These are phyloP conservation scores for Sporisorium reilianum DNA, from an alignment of 1,284 basidiomycete species.

Conservation along the genomic window DNA sequence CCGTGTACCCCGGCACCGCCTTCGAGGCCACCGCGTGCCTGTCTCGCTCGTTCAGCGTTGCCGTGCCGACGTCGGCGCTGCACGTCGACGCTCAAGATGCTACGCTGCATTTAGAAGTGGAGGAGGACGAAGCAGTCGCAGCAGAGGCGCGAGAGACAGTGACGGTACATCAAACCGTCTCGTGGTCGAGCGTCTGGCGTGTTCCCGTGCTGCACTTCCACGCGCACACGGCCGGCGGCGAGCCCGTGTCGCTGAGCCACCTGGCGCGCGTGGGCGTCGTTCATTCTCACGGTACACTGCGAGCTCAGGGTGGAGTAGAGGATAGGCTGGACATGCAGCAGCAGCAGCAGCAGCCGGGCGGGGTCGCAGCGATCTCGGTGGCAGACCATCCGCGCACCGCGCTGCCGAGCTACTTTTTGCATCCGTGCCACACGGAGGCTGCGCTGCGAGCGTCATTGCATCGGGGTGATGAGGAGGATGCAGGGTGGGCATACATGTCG, in stretches of 20 bases:
- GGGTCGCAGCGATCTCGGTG: constrained; percentile 16
- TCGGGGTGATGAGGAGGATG: not conserved
- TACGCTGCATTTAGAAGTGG: not conserved
- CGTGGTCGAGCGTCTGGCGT: constrained; percentile 20
- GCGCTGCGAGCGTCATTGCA: not conserved
- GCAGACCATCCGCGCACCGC: constrained; percentile 29
- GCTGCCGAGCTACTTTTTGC: constrained; percentile 23
- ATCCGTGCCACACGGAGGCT: constrained; percentile 37
- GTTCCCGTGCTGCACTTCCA: constrained; percentile 36
- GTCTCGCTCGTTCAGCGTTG: constrained; percentile 10
- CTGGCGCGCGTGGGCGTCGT: constrained; percentile 7
- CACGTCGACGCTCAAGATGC: too few relatives aligned
- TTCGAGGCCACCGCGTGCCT: constrained; percentile 16
- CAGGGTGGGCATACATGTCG: constrained; percentile 11
- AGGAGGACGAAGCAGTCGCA: not conserved
- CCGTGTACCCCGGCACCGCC: not conserved
- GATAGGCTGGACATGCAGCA: too few relatives aligned
- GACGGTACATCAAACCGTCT: constrained; percentile 21
- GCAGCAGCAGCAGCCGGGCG: too few relatives aligned
- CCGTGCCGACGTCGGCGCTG: not conserved
- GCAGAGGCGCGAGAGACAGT: not conserved
- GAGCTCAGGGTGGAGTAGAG: not conserved
- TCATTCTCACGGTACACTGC: not conserved
- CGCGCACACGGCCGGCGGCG: constrained; percentile 8
- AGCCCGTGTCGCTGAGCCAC: constrained; percentile 6